A percentile compares a stretch with the other conserved stretches of the same genome.
These are phyloP conservation scores for Penicillium fuscoglaucum DNA, from an alignment of 2,329 filamentous ascomycete species.

Conservation along the genomic window DNA sequence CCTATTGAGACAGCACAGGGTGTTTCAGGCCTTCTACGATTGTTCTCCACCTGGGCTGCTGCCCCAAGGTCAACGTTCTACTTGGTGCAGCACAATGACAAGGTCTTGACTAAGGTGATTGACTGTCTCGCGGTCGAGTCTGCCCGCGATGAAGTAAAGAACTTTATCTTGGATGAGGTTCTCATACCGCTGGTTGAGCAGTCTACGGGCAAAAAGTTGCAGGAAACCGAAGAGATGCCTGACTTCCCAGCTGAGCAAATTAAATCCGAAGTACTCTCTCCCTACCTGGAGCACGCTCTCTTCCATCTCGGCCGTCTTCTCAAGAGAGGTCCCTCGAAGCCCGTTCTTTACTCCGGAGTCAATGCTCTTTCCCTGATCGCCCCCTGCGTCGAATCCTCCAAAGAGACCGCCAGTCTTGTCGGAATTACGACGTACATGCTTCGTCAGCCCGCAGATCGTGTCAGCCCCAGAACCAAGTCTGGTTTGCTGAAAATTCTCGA, in stretches of 20 bases:
- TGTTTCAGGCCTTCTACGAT: constrained; percentile 75
- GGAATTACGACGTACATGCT: constrained; percentile 79
- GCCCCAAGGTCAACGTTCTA: constrained; percentile 67
- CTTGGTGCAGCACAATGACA: constrained; percentile 61
- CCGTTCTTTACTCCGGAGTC: constrained; percentile 76
- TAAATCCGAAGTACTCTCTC: constrained; percentile 41
- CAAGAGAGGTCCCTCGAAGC: constrained; percentile 64
- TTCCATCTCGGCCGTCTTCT: constrained; percentile 52
- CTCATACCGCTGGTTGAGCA: constrained; percentile 67
- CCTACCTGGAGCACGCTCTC: constrained; percentile 68
- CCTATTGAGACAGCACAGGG: constrained; percentile 85
- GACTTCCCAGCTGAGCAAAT: constrained; percentile 44
- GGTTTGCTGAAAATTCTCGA: constrained; percentile 77
- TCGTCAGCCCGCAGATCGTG: constrained; percentile 77
- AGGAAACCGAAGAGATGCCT: constrained; percentile 49
- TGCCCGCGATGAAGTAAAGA: constrained; percentile 81
- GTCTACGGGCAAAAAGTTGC: constrained; percentile 54
- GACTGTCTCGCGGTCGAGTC: constrained; percentile 71
- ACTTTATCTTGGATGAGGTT: constrained; percentile 73
- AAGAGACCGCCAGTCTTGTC: constrained; percentile 71
- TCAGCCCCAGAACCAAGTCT: constrained; percentile 80
- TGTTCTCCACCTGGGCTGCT: constrained; percentile 79
- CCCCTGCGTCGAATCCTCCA: constrained; percentile 63
- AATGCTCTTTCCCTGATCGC: constrained; percentile 75
- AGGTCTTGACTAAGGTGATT: constrained; percentile 68